Base-by-base conservation (phyloP, 1,284 basidiomycete genomes). In the Ustilago vetiveriae region DNA sequence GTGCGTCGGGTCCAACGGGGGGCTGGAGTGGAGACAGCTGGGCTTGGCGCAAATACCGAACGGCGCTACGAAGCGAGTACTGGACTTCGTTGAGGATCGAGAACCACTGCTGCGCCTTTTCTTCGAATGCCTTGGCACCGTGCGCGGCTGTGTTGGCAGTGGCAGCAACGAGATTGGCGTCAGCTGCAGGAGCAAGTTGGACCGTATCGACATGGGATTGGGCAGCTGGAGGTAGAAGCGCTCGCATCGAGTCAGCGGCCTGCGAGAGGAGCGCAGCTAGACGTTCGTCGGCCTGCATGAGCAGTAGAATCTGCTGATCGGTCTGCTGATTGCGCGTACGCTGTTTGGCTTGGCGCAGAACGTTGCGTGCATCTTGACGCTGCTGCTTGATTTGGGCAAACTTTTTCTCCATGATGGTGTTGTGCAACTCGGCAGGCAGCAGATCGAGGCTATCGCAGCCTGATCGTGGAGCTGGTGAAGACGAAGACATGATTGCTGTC, bases 41-140 rank as follows among this genome's bases (percentile, higher is more conserved):
- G 1, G 64, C 42, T 22, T 68, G 59, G 11, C 70, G 29, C 2
- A 73, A 37, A 24, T 69, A 68, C 6, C 60, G 29, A 4, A 69
- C 65, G 0, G 59, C 70, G 17, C 52, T 60, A 0, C 70, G 47
- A 0, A 73, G 55, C 6, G 62, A 51, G 48, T 62, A 65, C 49
- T 73, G 70, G 16, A 73, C 70, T 40, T 73, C 66, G 55, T 70
- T 73, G 51, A 73, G 65, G 49, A 66, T 69, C 19, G 38, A 26
- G 44, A 73, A 73, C 70, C 70, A 73, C 35, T 63, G 52, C 37
- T 73, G 66, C 3, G 66, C 66, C 19, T 49, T 50, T 6, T 49
- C 40, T 29, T 73, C 66, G 27, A 73, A 73, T 8, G 67, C 70
- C 30, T 58, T 73, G 24, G 70, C 59, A 3, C 60, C 66, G 19